Evolutionary conservation across 495 filamentous ascomycete genomes (phyloP), one percentile per base, ranked within the genome.

Genomic region (Aspergillus sparsus): DNA sequence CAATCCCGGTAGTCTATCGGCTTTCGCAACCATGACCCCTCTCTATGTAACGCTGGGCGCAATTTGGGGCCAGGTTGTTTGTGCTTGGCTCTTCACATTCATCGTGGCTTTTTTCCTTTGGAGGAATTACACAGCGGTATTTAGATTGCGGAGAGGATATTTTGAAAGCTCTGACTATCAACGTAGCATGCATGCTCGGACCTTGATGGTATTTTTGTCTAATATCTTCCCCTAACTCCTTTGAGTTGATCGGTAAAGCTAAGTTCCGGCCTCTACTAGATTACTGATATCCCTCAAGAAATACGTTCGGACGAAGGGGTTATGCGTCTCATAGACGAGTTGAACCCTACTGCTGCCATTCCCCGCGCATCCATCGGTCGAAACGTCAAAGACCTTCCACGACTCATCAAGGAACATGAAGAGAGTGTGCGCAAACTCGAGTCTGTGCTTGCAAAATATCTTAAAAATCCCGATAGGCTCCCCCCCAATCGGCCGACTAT

Each of bases 111-210:
- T 79, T 61, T 96, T 96, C 68, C 74, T 98, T 16, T 98, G 92
- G 91, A 85, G 82, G 75, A 97, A 96, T 65, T 98, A 98, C 73
- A 83, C 82, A 47, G 85, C 80, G 15, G 82, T 98, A 21, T 67
- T 85, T 21, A 76, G 73, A 44, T 70, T 98, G 57, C 84, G 93
- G 65, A 84, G 89, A 51, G 68, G 83, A 35, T 97, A 96, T 68
- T 93, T 96, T 66, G 79, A 92, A 64, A 95, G 87, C 62, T 82
- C 89, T 6, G 95, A 97, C 36, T 98, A 97, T 65, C 88, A 95
- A 71, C 81, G 82, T 42, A 95, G 92, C 72, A 75, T 97, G 53
- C 92, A 97, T 72, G 85, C 95, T 6, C 82, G 95, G 59, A 97
- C 93, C 2, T 73, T 98, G 66, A 93, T 98, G 88, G 85, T 90